Base-by-base conservation (phyloP, 257 asterid species). In the Nyctanthes arbortristis region DNA sequence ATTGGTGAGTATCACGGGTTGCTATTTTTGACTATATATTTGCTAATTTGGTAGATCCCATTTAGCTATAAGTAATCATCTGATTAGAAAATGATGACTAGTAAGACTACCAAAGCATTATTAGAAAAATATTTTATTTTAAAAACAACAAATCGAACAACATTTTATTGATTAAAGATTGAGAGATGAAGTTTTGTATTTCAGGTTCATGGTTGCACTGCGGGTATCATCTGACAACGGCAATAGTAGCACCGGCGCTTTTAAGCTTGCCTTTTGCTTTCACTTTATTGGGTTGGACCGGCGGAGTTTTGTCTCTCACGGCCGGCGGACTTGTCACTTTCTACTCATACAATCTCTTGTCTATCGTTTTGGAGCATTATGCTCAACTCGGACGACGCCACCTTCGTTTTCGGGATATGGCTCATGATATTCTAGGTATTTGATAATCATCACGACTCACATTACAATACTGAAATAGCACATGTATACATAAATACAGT, bases 121-220 rank as follows among this genome's bases (percentile, higher is more conserved):
- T n/a, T n/a, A n/a, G n/a, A n/a, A n/a, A n/a, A n/a, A n/a, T n/a
- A n/a, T n/a, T n/a, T n/a, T n/a, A n/a, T n/a, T n/a, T n/a, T n/a
- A n/a, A n/a, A n/a, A n/a, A n/a, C n/a, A n/a, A n/a, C n/a, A n/a
- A n/a, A n/a, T n/a, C n/a, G n/a, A n/a, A n/a, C n/a, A n/a, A n/a
- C n/a, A n/a, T n/a, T n/a, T n/a, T n/a, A n/a, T n/a, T n/a, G n/a
- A n/a, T n/a, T n/a, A n/a, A n/a, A n/a, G n/a, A n/a, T n/a, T n/a
- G n/a, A n/a, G n/a, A n/a, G n/a, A n/a, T n/a, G n/a, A n/a, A n/a
- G 18, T 30, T 52, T 29, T n/a, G 13, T n/a, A 24, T 9, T 27
- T 3, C 36, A 88, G 92, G 95, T 24, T 79, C 91, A 13, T 89
- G 96, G 93, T 59, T 68, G 79, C 96, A 89, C 62, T 86, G 89